Evolutionary conservation across 2,329 filamentous ascomycete genomes (phyloP), one percentile per base, ranked within the genome.

Genomic region (Davidsoniella australis): DNA sequence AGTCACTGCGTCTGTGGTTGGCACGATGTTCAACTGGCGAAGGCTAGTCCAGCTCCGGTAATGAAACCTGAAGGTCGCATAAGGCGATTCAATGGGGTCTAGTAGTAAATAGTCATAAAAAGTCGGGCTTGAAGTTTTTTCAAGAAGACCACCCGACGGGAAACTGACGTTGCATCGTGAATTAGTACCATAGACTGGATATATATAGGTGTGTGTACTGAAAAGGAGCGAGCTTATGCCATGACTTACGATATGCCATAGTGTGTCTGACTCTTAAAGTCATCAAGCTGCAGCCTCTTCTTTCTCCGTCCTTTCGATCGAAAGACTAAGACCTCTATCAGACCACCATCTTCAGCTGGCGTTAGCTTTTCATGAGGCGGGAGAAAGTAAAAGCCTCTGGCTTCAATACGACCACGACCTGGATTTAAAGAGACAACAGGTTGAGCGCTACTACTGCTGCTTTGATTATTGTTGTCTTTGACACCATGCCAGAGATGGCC

Each of bases 21-120:
- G 64, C 23, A 73, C 65, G 4, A 78, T 59, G 48, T 70, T 71
- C 8, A 76, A 62, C 29, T 65, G 59, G 6, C 62, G 57, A 9
- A 78, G 65, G 48, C 66, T 68, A 8, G 65, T 62, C 67, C 66
- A 70, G 5, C 69, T 72, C 26, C 73, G 67, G 54, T 78, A 78
- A 52, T 78, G 70, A 53, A 77, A 74, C 23, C 65, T 65, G 53
- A 77, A 78, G 0, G 66, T 67, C 4, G 67, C 68, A 54, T 68
- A 76, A 0, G 75, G 75, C 2, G 58, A 62, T 41, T 75, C 68
- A 48, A 65, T 70, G 0, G 70, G 59, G 50, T 78, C 75, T 18
- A 67, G 57, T 3, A 78, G 61, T 41, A 65, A 59, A 61, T 69
- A 78, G 54, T 73, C 65, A 55, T 71, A 76, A 58, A 66, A 76